phyloP scores from a whole-genome alignment of 345 rosid genomes.

The Arabidopsis thaliana region TAIR10.1 NC_003074.8:17913501-17914000 shows the following conservation, averaged over 20 bases:
- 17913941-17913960: conserved; percentile 15
- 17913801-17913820: background rate
- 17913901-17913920: conserved; percentile 14
- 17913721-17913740: background rate
- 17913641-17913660: background rate
- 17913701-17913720: background rate
- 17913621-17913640: background rate
- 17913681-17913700: background rate
- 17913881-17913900: conserved; percentile 31
- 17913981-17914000: conserved; percentile 20
- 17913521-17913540: background rate
- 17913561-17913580: background rate
- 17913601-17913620: background rate
- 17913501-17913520: background rate
- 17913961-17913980: conserved; percentile 19
- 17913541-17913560: background rate
- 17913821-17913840: background rate
- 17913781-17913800: background rate
- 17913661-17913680: background rate
- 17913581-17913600: background rate
- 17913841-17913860: background rate
- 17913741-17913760: background rate
- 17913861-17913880: conserved; percentile 20
- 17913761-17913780: background rate
- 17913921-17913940: background rate